Percentiles rank a stretch among this genome's conserved stretches.
Evolutionary conservation across 345 rosid species (phyloP).

Genomic region (Sapria himalayana): DNA sequence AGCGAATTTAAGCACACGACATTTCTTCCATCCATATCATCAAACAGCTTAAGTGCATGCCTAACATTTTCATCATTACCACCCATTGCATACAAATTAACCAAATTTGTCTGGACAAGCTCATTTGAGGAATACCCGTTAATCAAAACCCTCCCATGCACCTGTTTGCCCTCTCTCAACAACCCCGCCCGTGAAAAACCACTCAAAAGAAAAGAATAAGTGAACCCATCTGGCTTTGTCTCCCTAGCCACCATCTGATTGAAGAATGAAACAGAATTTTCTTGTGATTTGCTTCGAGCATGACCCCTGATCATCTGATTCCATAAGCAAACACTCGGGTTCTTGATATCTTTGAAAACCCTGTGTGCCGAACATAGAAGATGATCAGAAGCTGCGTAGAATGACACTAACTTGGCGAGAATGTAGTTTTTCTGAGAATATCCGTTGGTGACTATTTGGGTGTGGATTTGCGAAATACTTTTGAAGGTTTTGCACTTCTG

Average conservation of each 20-base stretch:
- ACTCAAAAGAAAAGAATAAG: constrained; percentile 25
- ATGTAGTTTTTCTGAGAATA: constrained; percentile 17
- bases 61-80: constrained; percentile 4
- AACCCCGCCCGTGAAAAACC: constrained; percentile 16
- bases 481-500: no score
- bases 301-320: constrained; percentile 29
- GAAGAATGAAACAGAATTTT: constrained; percentile 14
- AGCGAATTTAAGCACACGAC: constrained; percentile 21
- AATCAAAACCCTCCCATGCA: constrained; percentile 22
- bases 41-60: constrained; percentile 16
- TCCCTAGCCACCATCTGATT: constrained; percentile 16
- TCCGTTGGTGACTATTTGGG: no score
- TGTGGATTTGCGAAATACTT: no score
- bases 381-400: constrained; percentile 12
- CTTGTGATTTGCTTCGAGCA: constrained; percentile 12
- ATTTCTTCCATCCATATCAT: constrained; percentile 20
- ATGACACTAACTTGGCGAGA: constrained; percentile 15
- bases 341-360: constrained; percentile 9
- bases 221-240: constrained; percentile 21
- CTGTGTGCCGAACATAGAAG: constrained; percentile 7
- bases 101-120: constrained; percentile 23
- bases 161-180: constrained; percentile 23
- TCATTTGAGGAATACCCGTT: constrained; percentile 19
- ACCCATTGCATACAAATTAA: constrained; percentile 18
- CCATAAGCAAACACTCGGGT: constrained; percentile 26